phyloP scores from a whole-genome alignment of 2,329 filamentous ascomycete species.

The Tolypocladium pustulatum region DNA sequence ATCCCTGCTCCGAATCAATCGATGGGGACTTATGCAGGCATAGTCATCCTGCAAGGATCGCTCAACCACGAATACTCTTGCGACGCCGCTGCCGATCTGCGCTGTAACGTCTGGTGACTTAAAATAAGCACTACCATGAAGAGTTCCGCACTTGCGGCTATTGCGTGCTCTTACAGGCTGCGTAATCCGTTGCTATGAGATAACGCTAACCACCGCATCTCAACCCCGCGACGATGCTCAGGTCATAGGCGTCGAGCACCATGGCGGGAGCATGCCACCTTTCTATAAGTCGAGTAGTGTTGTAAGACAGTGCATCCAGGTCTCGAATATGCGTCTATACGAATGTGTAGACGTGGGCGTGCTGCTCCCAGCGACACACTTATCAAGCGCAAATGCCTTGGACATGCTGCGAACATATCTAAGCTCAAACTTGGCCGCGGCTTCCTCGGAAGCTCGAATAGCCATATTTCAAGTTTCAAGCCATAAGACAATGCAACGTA shows the following conservation, averaged over 20 bases:
- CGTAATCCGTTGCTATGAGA: not conserved
- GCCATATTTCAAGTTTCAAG: too few relatives aligned
- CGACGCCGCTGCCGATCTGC: too few relatives aligned
- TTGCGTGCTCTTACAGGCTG: not conserved
- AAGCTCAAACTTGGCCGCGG: not conserved
- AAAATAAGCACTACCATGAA: not conserved
- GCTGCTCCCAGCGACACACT: too few relatives aligned
- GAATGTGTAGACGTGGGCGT: not conserved
- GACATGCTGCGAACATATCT: not conserved
- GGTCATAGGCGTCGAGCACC: too few relatives aligned
- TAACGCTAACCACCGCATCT: too few relatives aligned
- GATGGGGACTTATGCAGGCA: not conserved
- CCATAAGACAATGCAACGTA: not conserved
- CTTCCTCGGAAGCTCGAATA: not conserved
- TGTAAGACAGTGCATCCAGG: too few relatives aligned
- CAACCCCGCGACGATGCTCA: too few relatives aligned
- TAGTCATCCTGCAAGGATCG: not conserved
- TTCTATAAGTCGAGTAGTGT: too few relatives aligned
- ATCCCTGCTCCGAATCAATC: not conserved
- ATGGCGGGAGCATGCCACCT: too few relatives aligned
- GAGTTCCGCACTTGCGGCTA: not conserved
- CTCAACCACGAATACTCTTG: not conserved
- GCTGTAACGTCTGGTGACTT: not conserved
- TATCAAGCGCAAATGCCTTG: not conserved
- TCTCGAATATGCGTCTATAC: not conserved